Base-by-base conservation (phyloP, 2,329 filamentous ascomycete genomes). In the Proliferodiscus dingleyae region DNA sequence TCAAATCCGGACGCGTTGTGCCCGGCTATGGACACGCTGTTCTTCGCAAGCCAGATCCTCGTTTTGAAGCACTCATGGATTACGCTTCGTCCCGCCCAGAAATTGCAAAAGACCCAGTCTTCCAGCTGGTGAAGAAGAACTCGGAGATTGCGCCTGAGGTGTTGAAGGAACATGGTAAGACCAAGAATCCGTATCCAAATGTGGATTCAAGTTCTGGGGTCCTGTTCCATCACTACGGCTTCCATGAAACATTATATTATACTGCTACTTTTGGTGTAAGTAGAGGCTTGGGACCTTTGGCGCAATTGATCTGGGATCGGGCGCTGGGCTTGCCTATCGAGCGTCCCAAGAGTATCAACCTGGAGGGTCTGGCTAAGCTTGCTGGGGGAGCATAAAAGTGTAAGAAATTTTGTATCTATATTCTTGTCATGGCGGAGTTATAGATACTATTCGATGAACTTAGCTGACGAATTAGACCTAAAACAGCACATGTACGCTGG, bases 241-340 rank as follows among this genome's bases (percentile, higher is more conserved):
- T 98, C 81, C 85, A 87, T 66, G 89, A 97, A 73, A 95, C 91
- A 0, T 77, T 97, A 9, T 98, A 97, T 75, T 98, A 97, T 73
- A 84, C 81, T 3, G 81, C 80, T 47, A 85, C 81, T 0, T 85
- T 85, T 53, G 82, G 81, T 51, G 81, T 85, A 10, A 82, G 78
- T 49, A 71, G 81, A 57, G 81, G 81, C 43, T 73, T 98, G 13
- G 93, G 93, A 6, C 93, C 93, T 18, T 75, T 98, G 39, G 89
- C 89, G 34, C 93, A 98, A 69, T 76, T 98, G 54, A 85, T 98
- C 65, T 97, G 93, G 93, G 91, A 97, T 67, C 81, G 93, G 40
- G 90, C 90, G 13, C 71, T 98, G 52, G 93, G 93, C 43, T 73
- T 97, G 64, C 93, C 93, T 9, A 98, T 98, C 62, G 93, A 98